A percentile compares a stretch with the other conserved stretches of the same genome.
Conservation (phyloP, 768 basidiomycete species). For the Candolleomyces aberdarensis region DNA sequence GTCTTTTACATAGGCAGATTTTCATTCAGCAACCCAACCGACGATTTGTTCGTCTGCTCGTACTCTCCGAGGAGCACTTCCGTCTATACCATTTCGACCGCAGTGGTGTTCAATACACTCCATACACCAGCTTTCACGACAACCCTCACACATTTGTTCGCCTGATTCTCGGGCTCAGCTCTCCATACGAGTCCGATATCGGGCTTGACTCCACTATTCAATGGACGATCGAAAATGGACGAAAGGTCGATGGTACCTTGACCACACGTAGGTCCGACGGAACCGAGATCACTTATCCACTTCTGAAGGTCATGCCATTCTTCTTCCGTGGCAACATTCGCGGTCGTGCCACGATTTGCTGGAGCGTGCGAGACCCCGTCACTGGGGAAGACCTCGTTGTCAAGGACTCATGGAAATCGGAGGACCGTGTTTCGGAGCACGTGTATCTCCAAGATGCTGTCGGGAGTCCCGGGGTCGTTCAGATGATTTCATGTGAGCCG, state of each 20-base stretch:
- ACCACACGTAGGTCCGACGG: not conserved
- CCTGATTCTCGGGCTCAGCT: not conserved
- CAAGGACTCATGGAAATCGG: not conserved
- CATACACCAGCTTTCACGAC: not conserved
- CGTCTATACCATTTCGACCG: not conserved
- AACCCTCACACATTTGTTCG: not conserved
- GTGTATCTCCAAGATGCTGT: not conserved
- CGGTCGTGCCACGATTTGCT: not conserved
- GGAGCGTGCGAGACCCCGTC: not conserved
- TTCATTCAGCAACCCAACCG: slow-evolving; percentile 2
- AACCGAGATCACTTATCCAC: not conserved
- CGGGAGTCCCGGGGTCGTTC: not conserved
- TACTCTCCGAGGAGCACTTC: not conserved
- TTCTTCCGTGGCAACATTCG: not conserved
- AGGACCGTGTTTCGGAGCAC: not conserved
- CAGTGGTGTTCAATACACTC: not conserved
- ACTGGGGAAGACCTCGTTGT: not conserved
- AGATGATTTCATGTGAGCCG: not conserved
- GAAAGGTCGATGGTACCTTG: not conserved
- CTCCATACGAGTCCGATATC: not conserved
- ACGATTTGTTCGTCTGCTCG: not conserved
- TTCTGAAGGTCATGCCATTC: no score
- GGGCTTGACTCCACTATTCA: not conserved
- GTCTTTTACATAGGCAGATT: not conserved
- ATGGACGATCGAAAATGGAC: not conserved